phyloP scores from a whole-genome alignment of 768 basidiomycete species.

The Gautieria morchelliformis region DNA sequence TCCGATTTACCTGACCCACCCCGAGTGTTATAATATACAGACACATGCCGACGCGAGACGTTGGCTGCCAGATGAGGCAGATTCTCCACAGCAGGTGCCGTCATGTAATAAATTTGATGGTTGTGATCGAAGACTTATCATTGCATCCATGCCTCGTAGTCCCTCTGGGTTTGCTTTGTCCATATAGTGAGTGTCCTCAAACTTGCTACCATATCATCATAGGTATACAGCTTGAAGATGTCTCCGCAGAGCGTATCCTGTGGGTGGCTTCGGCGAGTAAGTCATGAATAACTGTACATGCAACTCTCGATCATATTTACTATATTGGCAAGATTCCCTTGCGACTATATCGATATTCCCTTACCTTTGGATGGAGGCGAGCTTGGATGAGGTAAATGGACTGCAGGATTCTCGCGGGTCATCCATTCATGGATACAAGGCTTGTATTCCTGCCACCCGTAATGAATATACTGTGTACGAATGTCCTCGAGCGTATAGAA shows the following conservation, averaged over 20 bases:
- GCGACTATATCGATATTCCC: slow-evolving; percentile 29
- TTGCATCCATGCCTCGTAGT: slow-evolving; percentile 10
- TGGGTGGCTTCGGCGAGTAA: slow-evolving; percentile 44
- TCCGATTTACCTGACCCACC: slow-evolving; percentile 10
- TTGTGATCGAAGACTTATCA: background rate
- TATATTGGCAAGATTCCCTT: slow-evolving; percentile 44
- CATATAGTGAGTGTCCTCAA: slow-evolving; percentile 31
- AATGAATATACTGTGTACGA: no score
- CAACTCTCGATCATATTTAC: slow-evolving; percentile 12
- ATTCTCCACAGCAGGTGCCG: slow-evolving; percentile 36
- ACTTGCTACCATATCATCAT: background rate
- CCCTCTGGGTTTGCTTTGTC: slow-evolving; percentile 44
- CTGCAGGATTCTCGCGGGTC: no score
- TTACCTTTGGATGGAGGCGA: no score
- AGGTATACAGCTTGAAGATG: background rate
- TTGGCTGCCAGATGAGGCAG: slow-evolving; percentile 40
- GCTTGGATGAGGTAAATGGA: no score
- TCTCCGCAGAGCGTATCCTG: slow-evolving; percentile 34
- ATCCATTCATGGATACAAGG: no score
- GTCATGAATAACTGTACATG: slow-evolving; percentile 14
- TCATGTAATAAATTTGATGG: background rate
- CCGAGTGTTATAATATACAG: slow-evolving; percentile 11
- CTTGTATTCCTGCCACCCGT: no score
- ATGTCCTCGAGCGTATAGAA: no score
- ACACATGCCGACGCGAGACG: slow-evolving; percentile 39